Percentiles rank a stretch among this genome's conserved stretches.
phyloP scores from a whole-genome alignment of 169 alveolate species.

The Cryptosporidium parvum region DNA sequence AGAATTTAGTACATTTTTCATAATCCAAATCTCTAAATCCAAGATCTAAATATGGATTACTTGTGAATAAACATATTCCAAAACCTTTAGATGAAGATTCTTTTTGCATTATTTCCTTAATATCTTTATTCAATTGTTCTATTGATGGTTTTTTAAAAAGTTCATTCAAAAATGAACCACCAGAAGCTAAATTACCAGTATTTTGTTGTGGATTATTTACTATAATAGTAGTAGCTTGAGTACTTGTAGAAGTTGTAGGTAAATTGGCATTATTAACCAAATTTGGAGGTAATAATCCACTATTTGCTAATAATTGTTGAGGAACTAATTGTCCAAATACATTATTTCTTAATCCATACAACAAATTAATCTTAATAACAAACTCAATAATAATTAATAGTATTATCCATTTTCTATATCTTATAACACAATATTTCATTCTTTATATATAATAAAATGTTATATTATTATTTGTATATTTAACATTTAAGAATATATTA shows the following conservation, averaged over 20 bases:
- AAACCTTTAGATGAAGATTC: constrained; percentile 2
- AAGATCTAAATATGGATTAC: constrained; percentile 30
- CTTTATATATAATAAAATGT: too few relatives aligned
- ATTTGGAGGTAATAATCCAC: not conserved
- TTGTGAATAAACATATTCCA: constrained; percentile 17
- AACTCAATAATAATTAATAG: not conserved
- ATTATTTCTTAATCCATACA: constrained; percentile 3
- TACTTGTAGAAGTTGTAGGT: not conserved
- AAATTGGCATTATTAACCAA: not conserved
- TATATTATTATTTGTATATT: too few relatives aligned
- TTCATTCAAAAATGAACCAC: not conserved
- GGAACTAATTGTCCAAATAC: not conserved
- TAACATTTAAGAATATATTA: not conserved
- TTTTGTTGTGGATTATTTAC: not conserved
- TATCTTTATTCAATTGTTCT: constrained; percentile 32
- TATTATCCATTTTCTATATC: not conserved
- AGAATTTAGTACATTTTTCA: not conserved
- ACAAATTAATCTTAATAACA: not conserved
- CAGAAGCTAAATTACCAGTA: not conserved
- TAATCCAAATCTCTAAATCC: constrained; percentile 60
- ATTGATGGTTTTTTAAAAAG: constrained; percentile 26
- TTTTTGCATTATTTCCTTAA: constrained; percentile 35
- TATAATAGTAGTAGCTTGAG: not conserved
- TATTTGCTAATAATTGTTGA: not conserved
- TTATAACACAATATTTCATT: not conserved